Evolutionary conservation across 2,329 filamentous ascomycete genomes (phyloP), one percentile per base, ranked within the genome.

Genomic region (Tolypocladium nubicola): DNA sequence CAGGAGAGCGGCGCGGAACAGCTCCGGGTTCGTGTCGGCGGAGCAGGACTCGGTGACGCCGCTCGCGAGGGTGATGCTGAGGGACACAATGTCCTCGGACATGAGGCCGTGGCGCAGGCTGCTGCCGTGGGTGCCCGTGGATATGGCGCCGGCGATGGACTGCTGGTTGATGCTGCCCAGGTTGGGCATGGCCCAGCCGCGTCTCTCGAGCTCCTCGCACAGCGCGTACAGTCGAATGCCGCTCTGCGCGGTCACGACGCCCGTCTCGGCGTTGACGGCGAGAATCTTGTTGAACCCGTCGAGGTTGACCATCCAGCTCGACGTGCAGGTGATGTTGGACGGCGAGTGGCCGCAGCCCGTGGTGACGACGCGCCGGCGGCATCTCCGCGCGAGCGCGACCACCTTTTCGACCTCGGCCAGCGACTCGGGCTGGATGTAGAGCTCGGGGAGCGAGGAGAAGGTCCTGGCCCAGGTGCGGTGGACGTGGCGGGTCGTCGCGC

Each of bases 391-490:
- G 26, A 97, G 81, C 47, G 80, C 86, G 60, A 97, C 82, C 54
- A 88, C 79, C 71, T 95, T 92, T 71, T 93, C 87, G 62, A 99
- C 83, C 73, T 97, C 93, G 16, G 78, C 76, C 55, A 94, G 77
- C 1, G 86, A 87, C 65, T 88, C 81, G 2, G 94, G 94, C 66
- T 89, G 89, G 64, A 97, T 84, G 74, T 93, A 97, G 58, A 97
- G 85, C 76, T 97, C 91, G 3, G 94, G 94, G 21, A 86, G 83
- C 54, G 88, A 94, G 66, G 88, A 86, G 75, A 95, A 97, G 54
- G 94, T 97, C 68, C 87, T 86, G 43, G 94, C 94, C 94, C 94
- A 99, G 23, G 94, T 99, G 66, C 87, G 86, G 76, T 97, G 94
- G 53, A 86, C 74, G 71, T 97, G 86, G 56, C 82, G 77, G 59